Evolutionary conservation across 2,329 filamentous ascomycete species (phyloP).

Genomic region (Fusarium sp.): DNA sequence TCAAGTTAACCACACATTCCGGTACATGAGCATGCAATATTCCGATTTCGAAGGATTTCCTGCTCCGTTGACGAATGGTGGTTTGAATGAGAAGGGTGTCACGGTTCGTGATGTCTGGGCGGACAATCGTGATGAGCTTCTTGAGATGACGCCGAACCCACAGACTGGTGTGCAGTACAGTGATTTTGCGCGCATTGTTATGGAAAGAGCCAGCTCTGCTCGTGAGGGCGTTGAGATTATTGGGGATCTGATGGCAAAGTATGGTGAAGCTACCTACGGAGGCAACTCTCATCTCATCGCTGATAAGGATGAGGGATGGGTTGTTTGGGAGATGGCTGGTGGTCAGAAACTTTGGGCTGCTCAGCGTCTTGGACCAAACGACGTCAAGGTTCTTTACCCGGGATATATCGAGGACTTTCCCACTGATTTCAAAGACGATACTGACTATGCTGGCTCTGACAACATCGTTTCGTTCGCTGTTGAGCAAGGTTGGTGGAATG

Average conservation of each 20-base stretch:
- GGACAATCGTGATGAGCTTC: conserved; percentile 38
- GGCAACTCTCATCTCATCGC: conserved; percentile 42
- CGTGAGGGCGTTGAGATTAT: conserved; percentile 39
- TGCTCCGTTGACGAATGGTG: conserved; percentile 37
- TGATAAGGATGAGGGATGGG: conserved; percentile 41
- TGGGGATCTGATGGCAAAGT: conserved; percentile 25
- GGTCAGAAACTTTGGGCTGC: conserved; percentile 41
- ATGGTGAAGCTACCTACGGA: conserved; percentile 40
- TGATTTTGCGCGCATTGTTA: conserved; percentile 40
- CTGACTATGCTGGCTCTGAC: conserved; percentile 32
- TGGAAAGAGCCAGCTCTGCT: conserved; percentile 37
- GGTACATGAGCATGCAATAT: conserved; percentile 43
- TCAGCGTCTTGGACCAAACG: conserved; percentile 34
- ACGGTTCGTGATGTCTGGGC: conserved; percentile 42
- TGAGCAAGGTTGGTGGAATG: conserved; percentile 41
- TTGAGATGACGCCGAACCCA: conserved; percentile 40
- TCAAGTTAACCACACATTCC: conserved; percentile 39
- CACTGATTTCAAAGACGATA: conserved; percentile 12
- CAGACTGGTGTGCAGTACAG: conserved; percentile 41
- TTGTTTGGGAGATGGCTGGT: conserved; percentile 43
- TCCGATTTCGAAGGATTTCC: conserved; percentile 43
- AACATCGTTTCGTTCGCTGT: conserved; percentile 42
- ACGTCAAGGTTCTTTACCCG: conserved; percentile 40
- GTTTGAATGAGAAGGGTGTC: conserved; percentile 40
- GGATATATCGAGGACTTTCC: conserved; percentile 43